These are phyloP conservation scores for Aspergillus tamarii DNA, from an alignment of 2,329 filamentous ascomycete genomes.

Conservation along the genomic window DNA sequence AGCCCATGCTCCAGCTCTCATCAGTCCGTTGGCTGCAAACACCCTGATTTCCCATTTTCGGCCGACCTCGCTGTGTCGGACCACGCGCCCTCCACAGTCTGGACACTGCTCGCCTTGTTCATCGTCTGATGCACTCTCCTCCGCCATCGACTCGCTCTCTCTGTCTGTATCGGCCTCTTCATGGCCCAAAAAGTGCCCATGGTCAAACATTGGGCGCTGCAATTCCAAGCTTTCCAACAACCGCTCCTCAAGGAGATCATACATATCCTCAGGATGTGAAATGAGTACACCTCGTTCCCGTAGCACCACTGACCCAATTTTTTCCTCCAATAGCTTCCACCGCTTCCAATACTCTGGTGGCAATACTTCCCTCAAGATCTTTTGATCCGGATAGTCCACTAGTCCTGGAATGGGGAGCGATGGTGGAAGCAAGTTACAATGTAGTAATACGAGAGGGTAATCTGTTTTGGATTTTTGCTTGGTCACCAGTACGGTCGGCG, in stretches of 20 bases:
- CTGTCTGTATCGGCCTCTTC: constrained; percentile 33
- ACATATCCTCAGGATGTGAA: constrained; percentile 65
- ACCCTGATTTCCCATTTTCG: constrained; percentile 72
- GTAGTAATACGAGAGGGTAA: constrained; percentile 62
- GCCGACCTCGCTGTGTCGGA: constrained; percentile 48
- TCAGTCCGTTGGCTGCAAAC: constrained; percentile 91
- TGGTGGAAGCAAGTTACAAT: constrained; percentile 62
- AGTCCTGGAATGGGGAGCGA: constrained; percentile 52
- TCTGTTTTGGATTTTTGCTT: constrained; percentile 47
- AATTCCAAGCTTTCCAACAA: constrained; percentile 64
- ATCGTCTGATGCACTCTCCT: constrained; percentile 40
- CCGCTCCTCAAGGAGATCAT: constrained; percentile 65
- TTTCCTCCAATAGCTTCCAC: constrained; percentile 59
- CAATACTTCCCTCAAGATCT: constrained; percentile 54
- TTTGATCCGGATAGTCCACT: constrained; percentile 36
- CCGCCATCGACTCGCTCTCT: constrained; percentile 31
- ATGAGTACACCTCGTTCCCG: constrained; percentile 62
- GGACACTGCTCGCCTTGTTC: constrained; percentile 50
- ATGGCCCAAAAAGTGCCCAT: constrained; percentile 59
- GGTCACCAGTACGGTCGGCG: constrained; percentile 29
- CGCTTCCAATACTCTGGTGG: constrained; percentile 49
- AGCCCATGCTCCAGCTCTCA: constrained; percentile 88
- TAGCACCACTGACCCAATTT: constrained; percentile 56
- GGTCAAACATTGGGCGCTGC: constrained; percentile 57
- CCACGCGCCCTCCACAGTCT: constrained; percentile 55